phyloP scores from a whole-genome alignment of 192 early-diverging fungal species.

The Paraglomus brasilianum region DNA sequence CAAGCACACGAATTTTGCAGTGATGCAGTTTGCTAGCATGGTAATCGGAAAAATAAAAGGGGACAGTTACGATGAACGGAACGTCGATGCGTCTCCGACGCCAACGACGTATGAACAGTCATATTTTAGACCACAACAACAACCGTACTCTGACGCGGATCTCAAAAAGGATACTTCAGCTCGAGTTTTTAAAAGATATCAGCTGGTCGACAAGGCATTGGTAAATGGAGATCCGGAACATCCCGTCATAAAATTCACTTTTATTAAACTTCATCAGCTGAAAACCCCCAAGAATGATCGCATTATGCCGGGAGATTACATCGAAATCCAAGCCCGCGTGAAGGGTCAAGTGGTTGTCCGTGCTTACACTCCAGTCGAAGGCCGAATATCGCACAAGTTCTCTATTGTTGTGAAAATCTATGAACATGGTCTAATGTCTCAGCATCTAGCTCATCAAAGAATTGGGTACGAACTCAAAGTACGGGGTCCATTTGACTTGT shows the following conservation, averaged over 20 bases:
- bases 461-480: constrained; percentile 26
- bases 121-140: too few relatives aligned
- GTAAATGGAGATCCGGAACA: neutral
- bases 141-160: too few relatives aligned
- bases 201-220: constrained; percentile 1
- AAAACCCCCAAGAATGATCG: neutral
- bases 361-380: constrained; percentile 25
- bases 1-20: neutral
- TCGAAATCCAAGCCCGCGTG: constrained; percentile 25
- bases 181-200: constrained; percentile 26
- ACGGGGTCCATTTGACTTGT: constrained; percentile 28
- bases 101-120: too few relatives aligned
- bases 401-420: constrained; percentile 29
- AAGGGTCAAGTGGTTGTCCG: constrained; percentile 27
- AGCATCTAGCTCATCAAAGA: neutral
- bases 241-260: constrained; percentile 26
- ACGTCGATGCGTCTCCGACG: too few relatives aligned
- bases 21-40: neutral
- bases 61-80: neutral
- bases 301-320: constrained; percentile 27
- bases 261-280: neutral
- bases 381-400: constrained; percentile 1
- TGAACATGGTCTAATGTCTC: constrained; percentile 22
- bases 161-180: neutral
- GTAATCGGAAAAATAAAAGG: constrained; percentile 13